These are phyloP conservation scores for Plantago ovata DNA, from an alignment of 257 asterid species.

Conservation along the genomic window DNA sequence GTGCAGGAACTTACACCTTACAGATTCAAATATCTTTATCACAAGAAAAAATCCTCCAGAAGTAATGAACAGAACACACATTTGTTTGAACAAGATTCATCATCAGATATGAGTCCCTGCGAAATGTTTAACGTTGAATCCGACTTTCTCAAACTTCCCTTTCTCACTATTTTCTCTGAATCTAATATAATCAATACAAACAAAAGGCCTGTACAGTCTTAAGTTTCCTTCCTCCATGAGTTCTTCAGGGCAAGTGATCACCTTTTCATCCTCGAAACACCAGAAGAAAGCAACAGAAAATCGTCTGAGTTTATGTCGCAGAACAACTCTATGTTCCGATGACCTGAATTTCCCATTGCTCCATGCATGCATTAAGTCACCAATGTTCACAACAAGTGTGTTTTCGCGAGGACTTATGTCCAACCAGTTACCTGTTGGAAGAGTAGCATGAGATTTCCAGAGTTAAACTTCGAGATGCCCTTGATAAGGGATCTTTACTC, in stretches of 20 bases:
- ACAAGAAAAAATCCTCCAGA: neutral
- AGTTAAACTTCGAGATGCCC: too few species aligned
- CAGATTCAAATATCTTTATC: neutral
- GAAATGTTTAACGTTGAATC: conserved; percentile 51
- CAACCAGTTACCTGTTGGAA: conserved; percentile 45
- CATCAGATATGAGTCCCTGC: conserved; percentile 40
- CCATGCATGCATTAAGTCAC: conserved; percentile 71
- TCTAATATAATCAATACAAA: conserved; percentile 47
- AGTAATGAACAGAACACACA: neutral
- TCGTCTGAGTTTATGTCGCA: conserved; percentile 29
- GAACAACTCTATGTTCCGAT: conserved; percentile 56
- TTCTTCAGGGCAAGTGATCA: conserved; percentile 39
- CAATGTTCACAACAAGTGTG: conserved; percentile 53
- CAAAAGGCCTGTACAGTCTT: conserved; percentile 53
- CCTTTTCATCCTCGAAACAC: conserved; percentile 52
- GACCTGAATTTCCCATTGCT: conserved; percentile 51
- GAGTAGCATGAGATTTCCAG: neutral
- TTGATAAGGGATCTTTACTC: too few species aligned
- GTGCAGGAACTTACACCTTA: too few species aligned
- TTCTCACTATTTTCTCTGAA: conserved; percentile 50
- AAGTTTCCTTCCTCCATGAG: conserved; percentile 38
- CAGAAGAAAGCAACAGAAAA: conserved; percentile 65
- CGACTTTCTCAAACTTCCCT: conserved; percentile 63
- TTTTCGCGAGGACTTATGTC: conserved; percentile 42
- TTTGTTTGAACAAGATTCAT: neutral